A percentile compares a stretch with the other conserved stretches of the same genome.
Conservation (phyloP, 148 eudicot species). For the Silene uniflora region DNA sequence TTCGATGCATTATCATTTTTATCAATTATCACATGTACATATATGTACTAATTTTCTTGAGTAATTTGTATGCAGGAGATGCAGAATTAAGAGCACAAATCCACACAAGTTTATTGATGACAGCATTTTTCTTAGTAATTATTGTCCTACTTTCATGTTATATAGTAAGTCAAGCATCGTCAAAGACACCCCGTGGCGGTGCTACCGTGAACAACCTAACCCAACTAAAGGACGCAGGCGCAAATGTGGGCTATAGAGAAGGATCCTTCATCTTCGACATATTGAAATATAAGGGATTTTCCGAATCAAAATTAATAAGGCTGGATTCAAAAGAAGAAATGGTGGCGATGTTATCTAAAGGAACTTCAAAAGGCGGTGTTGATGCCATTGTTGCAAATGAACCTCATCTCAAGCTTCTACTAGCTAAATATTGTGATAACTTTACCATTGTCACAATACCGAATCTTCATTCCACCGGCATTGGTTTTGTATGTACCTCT, state of each 20-base stretch:
- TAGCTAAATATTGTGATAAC: not conserved
- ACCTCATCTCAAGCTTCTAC: constrained; percentile 8
- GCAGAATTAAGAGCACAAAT: too few species aligned
- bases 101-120: too few species aligned
- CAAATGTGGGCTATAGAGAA: not conserved
- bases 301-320: not conserved
- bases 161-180: too few species aligned
- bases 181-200: too few species aligned
- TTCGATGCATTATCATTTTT: too few species aligned
- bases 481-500: constrained; percentile 10
- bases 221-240: not conserved
- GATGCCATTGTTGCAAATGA: constrained; percentile 10
- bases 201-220: too few species aligned
- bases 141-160: too few species aligned
- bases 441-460: not conserved
- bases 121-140: too few species aligned
- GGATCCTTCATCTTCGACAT: not conserved
- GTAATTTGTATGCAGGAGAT: not conserved
- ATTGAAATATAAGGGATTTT: not conserved
- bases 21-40: too few species aligned
- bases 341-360: not conserved
- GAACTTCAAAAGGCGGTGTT: constrained; percentile 8
- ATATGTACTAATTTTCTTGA: too few species aligned
- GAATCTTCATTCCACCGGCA: constrained; percentile 3
- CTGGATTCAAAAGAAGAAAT: not conserved